Evolutionary conservation across 768 basidiomycete genomes (phyloP).

Genomic region (Rhizopogon vesiculosus): DNA sequence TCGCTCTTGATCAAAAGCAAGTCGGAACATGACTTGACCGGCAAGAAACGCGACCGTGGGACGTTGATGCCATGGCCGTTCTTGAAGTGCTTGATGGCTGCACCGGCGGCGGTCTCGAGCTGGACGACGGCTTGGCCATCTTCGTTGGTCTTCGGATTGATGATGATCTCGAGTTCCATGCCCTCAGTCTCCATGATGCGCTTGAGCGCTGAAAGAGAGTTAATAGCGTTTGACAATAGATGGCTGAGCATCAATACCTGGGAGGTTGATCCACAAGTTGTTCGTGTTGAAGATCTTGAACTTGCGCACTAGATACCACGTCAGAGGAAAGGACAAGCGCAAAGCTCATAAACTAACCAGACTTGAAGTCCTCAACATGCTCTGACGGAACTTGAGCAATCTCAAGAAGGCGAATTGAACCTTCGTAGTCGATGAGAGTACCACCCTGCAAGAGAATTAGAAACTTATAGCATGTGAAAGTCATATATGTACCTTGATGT

Average conservation of each 20-base stretch:
- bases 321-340: neutral
- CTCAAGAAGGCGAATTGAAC: constrained; percentile 63
- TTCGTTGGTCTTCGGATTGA: constrained; percentile 67
- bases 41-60: constrained; percentile 67
- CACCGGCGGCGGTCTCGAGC: constrained; percentile 76
- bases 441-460: constrained; percentile 35
- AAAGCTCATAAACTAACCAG: constrained; percentile 16
- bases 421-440: constrained; percentile 67
- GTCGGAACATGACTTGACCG: constrained; percentile 60
- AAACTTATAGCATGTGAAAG: neutral
- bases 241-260: constrained; percentile 22
- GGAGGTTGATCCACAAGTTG: constrained; percentile 55
- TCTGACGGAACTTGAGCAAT: constrained; percentile 72
- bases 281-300: constrained; percentile 83
- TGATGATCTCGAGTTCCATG: constrained; percentile 78
- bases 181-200: constrained; percentile 63
- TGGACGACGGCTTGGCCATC: constrained; percentile 70
- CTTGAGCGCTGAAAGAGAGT: constrained; percentile 51
- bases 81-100: constrained; percentile 69
- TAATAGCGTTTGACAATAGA: neutral
- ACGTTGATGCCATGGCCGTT: constrained; percentile 70
- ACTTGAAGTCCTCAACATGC: constrained; percentile 73
- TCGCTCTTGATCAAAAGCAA: constrained; percentile 65
- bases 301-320: constrained; percentile 41
- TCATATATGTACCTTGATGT: constrained; percentile 44